Evolutionary conservation across 768 basidiomycete species (phyloP), one percentile per base, ranked within the genome.

Genomic region (Lepiota venenata): DNA sequence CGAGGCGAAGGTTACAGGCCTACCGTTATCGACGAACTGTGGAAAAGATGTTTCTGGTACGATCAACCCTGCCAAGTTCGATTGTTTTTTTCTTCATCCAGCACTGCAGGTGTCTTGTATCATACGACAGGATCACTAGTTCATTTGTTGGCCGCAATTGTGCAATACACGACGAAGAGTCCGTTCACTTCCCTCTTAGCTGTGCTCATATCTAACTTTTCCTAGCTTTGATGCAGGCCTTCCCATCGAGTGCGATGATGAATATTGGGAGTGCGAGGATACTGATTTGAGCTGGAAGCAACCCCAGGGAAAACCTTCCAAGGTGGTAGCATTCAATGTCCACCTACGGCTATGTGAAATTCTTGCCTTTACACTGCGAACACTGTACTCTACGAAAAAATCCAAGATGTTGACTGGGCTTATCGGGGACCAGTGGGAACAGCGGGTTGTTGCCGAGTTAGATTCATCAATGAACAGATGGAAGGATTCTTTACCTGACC

Each of bases 141-240:
- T 68, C 77, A 4, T 77, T 77, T 42, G 71, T 87, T 38, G 90
- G 91, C 9, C 75, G 90, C 15, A 83, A 87, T 0, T 76, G 80
- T 49, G 80, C 82, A 2, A 74, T 90, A 4, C 81, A 84, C 46
- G 85, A 88, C 43, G 87, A 87, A 66, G 88, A 89, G 82, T 85
- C 58, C 55, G 84, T 69, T 41, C n/a, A 21, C 22, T 36, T 10
- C n/a, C 10, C 18, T 15, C 41, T 18, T 14, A 42, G 16, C 4
- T 15, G 1, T 14, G 7, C 47, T 14, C 25, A 35, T 40, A 16
- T 36, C 47, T 47, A 18, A 44, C 6, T 22, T 25, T 10, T 18
- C 14, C 15, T 56, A 85, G 85, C 58, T 83, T 85, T 60, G 86
- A 90, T 57, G 72, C 82, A 3, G 86, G 86, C 39, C 71, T 80